Evolutionary conservation across 2,329 filamentous ascomycete species (phyloP), one percentile per base, ranked within the genome.

Genomic region (Paracoccidioides lutzii): DNA sequence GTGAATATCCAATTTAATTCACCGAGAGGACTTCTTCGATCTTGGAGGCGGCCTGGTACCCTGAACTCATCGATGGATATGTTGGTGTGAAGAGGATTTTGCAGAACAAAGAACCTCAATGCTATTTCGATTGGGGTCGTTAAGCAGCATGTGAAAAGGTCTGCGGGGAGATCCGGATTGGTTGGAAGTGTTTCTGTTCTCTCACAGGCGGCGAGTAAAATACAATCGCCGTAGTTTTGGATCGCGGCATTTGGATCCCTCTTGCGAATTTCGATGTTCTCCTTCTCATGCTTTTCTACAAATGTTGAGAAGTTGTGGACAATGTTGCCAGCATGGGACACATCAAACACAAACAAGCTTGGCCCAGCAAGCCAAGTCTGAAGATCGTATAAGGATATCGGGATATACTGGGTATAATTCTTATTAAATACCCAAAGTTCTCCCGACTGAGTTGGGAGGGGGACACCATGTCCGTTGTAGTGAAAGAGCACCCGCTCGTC

Each of bases 391-490:
- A 98, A 76, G 0, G 91, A 95, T 45, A 98, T 88, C 0, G 93
- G 93, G 44, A 98, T 98, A 68, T 98, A 98, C 71, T 98, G 93
- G 0, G 93, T 98, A 69, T 96, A 98, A 62, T 89, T 97, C 64
- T 93, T 91, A 72, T 98, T 98, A 71, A 98, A 98, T 4, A 97
- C 94, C 93, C 93, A 98, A 22, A 98, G 95, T 70, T 98, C 93
- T 12, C 93, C 93, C 4, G 91, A 96, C 3, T 87, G 83, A 0
- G 93, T 98, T 3, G 93, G 93, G 66, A 96, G 89, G 1, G 93
- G 93, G 9, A 98, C 93, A 49, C 93, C 93, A 69, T 98, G 93
- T 14, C 93, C 93, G 65, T 98, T 98, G 77, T 98, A 98, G 69
- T 98, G 93, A 64, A 98, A 88, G n/a, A 98, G 76, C 1, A 98